These are phyloP conservation scores for Colletotrichum simmondsii DNA, from an alignment of 2,329 filamentous ascomycete species.

Conservation along the genomic window DNA sequence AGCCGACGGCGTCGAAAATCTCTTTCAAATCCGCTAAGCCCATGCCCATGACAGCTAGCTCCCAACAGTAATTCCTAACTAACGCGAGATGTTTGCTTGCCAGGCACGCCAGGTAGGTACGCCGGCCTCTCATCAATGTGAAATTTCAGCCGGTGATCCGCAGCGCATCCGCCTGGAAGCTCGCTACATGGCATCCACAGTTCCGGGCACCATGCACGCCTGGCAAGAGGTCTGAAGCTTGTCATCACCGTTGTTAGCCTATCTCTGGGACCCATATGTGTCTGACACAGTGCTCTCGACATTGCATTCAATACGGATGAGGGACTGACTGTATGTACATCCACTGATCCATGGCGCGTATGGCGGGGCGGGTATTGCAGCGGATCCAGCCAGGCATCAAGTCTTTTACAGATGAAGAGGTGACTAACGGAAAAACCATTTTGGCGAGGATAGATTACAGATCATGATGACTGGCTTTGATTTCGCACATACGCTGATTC, in stretches of 20 bases:
- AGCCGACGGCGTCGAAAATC: constrained; percentile 6
- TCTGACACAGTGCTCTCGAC: background rate
- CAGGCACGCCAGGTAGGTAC: background rate
- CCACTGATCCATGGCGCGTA: background rate
- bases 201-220: background rate
- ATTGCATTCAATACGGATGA: background rate
- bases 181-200: background rate
- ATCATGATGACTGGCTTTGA: background rate
- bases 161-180: background rate
- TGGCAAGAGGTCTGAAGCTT: background rate
- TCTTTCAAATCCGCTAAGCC: background rate
- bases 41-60: background rate
- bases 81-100: background rate
- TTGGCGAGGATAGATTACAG: background rate
- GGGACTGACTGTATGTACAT: background rate
- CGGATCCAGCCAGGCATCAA: background rate
- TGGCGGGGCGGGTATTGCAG: background rate
- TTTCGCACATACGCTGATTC: too few species aligned
- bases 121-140: background rate
- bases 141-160: background rate
- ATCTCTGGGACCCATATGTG: background rate
- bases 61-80: background rate
- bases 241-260: background rate
- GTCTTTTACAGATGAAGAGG: background rate
- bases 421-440: background rate